A percentile compares a stretch with the other conserved stretches of the same genome.
Conservation (phyloP, 1,284 basidiomycete genomes). For the Fomitopsis betulina region DNA sequence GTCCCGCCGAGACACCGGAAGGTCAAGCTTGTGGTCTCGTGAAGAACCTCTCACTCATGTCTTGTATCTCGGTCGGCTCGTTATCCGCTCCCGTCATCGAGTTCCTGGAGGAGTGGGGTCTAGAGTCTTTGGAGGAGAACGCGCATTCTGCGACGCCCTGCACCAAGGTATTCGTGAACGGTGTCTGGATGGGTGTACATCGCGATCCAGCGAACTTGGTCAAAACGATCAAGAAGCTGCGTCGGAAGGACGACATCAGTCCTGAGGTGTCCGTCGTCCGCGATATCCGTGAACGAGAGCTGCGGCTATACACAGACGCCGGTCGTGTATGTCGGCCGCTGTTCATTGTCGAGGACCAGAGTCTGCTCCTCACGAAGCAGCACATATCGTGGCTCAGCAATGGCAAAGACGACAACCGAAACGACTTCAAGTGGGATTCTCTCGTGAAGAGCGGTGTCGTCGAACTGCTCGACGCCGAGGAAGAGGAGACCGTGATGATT, state of each 20-base stretch:
- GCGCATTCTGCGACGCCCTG: conserved; percentile 77
- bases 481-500: conserved; percentile 99
- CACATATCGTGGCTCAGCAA: conserved; percentile 76
- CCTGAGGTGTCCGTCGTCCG: conserved; percentile 96
- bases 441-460: conserved; percentile 87
- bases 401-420: conserved; percentile 24
- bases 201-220: conserved; percentile 91
- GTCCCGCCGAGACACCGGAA: conserved; percentile 98
- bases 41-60: conserved; percentile 97
- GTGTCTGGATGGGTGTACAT: conserved; percentile 99
- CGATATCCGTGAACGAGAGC: conserved; percentile 94
- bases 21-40: conserved; percentile 99
- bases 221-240: conserved; percentile 88
- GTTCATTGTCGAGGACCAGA: conserved; percentile 93
- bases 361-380: conserved; percentile 80
- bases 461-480: conserved; percentile 96
- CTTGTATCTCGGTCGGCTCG: conserved; percentile 97
- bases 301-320: conserved; percentile 94
- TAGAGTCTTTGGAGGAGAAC: conserved; percentile 90
- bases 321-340: conserved; percentile 95
- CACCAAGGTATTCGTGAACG: conserved; percentile 99
- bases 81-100: conserved; percentile 96
- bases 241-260: conserved; percentile 94
- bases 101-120: conserved; percentile 98
- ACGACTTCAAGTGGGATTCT: conserved; percentile 78